phyloP scores from a whole-genome alignment of 345 rosid species.

The Boechera retrofracta region DNA sequence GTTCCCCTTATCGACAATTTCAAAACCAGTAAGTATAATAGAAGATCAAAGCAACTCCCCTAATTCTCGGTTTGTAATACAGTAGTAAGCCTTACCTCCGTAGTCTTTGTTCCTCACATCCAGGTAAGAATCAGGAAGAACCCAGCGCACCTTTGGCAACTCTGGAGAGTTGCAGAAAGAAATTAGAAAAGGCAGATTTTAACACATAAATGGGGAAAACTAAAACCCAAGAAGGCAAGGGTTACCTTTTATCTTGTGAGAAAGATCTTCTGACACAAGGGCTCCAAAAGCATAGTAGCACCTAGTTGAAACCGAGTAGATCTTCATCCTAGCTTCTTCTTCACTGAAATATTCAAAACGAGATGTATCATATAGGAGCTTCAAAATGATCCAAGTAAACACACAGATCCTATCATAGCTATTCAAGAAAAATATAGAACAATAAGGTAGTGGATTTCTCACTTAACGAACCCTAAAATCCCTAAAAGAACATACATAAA shows the following conservation, averaged over 20 bases:
- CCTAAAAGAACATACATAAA: not conserved
- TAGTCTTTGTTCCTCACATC: slow-evolving; percentile 93
- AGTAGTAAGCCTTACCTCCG: slow-evolving; percentile 66
- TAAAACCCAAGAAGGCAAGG: not conserved
- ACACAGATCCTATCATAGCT: slow-evolving; percentile 4
- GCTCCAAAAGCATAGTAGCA: slow-evolving; percentile 91
- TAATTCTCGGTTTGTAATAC: not conserved
- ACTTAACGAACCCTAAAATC: not conserved
- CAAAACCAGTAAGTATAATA: not conserved
- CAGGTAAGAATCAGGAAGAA: slow-evolving; percentile 95
- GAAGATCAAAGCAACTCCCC: not conserved
- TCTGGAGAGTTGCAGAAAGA: slow-evolving; percentile 47
- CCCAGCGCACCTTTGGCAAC: slow-evolving; percentile 86
- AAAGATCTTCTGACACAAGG: slow-evolving; percentile 72
- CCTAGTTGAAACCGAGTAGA: slow-evolving; percentile 79
- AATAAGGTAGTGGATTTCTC: not conserved
- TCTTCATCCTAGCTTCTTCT: slow-evolving; percentile 89
- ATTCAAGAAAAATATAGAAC: not conserved
- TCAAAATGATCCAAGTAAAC: slow-evolving; percentile 4
- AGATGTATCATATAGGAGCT: not conserved
- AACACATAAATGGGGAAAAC: not conserved
- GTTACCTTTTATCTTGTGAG: slow-evolving; percentile 77
- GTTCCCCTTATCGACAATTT: not conserved
- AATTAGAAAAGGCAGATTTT: not conserved
- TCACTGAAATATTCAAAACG: slow-evolving; percentile 51